Evolutionary conservation across 225 moss, liverwort and hornwort genomes (phyloP).

Genomic region (Ulota crispa): DNA sequence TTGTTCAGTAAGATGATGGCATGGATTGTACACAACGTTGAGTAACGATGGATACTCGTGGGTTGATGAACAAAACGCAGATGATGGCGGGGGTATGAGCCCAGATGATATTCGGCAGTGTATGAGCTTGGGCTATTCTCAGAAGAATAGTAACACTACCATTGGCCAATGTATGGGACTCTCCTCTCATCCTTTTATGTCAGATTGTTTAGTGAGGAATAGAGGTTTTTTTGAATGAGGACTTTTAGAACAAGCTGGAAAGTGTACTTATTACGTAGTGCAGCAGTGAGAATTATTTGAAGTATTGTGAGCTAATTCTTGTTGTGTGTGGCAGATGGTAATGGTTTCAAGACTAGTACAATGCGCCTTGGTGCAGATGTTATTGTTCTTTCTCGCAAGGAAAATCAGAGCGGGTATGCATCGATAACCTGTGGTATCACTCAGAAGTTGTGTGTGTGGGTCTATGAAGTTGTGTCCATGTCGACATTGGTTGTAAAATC

Average conservation of each 20-base stretch:
- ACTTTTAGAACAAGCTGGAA: not conserved
- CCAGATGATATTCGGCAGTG: slow-evolving; percentile 68
- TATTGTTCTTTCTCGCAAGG: slow-evolving; percentile 61
- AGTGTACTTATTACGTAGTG: not conserved
- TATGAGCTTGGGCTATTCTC: slow-evolving; percentile 85
- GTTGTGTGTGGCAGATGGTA: slow-evolving; percentile 52
- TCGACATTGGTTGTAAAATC: not conserved
- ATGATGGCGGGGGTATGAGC: slow-evolving; percentile 81
- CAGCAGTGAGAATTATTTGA: not conserved
- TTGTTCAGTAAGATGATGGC: not conserved
- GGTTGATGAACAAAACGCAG: slow-evolving; percentile 27
- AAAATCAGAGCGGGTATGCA: slow-evolving; percentile 25
- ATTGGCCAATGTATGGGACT: slow-evolving; percentile 64
- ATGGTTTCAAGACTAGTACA: slow-evolving; percentile 83
- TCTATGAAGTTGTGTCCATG: not conserved
- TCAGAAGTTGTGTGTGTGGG: slow-evolving; percentile 1
- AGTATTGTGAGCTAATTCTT: not conserved
- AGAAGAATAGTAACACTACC: slow-evolving; percentile 59
- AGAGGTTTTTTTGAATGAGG: not conserved
- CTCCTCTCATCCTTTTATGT: slow-evolving; percentile 8
- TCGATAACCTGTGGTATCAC: not conserved
- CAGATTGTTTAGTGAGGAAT: not conserved
- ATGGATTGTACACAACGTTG: not conserved
- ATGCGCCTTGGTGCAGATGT: slow-evolving; percentile 86
- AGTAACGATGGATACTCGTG: not conserved